Percentiles rank a stretch among this genome's conserved stretches.
Evolutionary conservation across 2,329 filamentous ascomycete genomes (phyloP).

Genomic region (Reticulascus tulasneorum): DNA sequence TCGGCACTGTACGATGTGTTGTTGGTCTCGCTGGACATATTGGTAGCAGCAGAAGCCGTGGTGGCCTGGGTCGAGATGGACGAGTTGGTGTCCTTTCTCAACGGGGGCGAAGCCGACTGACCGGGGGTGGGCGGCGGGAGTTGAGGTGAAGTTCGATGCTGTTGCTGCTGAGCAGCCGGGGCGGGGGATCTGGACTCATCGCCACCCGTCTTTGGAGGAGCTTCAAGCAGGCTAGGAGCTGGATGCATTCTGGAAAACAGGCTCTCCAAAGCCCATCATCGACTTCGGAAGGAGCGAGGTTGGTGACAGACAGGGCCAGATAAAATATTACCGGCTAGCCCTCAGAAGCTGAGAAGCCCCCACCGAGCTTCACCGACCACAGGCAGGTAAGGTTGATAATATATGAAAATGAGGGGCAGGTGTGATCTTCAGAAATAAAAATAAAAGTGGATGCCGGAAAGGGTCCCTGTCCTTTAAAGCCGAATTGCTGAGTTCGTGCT

Average conservation of each 20-base stretch:
- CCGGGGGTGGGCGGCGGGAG: constrained; percentile 17
- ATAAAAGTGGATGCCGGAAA: neutral
- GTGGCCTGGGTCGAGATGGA: constrained; percentile 51
- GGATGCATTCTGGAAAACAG: constrained; percentile 30
- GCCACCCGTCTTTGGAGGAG: constrained; percentile 20
- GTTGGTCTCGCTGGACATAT: constrained; percentile 41
- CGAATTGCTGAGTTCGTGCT: too few relatives aligned
- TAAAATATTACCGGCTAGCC: too few relatives aligned
- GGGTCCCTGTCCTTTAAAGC: too few relatives aligned
- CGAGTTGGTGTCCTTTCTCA: constrained; percentile 48
- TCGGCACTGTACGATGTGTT: constrained; percentile 50
- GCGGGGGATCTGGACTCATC: constrained; percentile 16
- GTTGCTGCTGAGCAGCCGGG: constrained; percentile 11
- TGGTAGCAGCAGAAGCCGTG: constrained; percentile 32
- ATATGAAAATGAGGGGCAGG: constrained; percentile 14
- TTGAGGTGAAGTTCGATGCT: constrained; percentile 21
- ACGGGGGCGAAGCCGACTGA: constrained; percentile 24
- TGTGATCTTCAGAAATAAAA: constrained; percentile 9
- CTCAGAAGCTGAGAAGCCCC: too few relatives aligned
- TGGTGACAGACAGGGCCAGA: too few relatives aligned
- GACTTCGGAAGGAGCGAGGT: too few relatives aligned
- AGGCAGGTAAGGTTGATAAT: constrained; percentile 9
- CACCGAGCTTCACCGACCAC: constrained; percentile 18
- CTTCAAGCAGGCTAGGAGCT: constrained; percentile 32
- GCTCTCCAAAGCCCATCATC: too few relatives aligned